Evolutionary conservation across 2,329 filamentous ascomycete genomes (phyloP).

Genomic region (Hypocreales sp.): DNA sequence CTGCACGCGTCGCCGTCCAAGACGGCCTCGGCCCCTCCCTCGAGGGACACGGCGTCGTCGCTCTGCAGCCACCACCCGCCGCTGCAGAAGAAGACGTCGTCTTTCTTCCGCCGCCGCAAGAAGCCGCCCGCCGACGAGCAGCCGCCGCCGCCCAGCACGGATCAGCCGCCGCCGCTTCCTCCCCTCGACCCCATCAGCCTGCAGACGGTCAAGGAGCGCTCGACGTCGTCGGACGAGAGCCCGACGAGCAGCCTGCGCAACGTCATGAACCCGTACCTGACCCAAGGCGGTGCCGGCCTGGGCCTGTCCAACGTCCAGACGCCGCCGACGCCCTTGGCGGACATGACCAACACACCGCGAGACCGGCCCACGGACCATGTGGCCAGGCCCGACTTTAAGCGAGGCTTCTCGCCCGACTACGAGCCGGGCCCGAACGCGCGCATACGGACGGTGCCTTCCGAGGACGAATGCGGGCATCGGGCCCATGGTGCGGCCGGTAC

Average conservation of each 20-base stretch:
- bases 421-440: conserved; percentile 55
- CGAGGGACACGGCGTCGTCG: conserved; percentile 27
- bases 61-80: conserved; percentile 32
- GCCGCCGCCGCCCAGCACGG: conserved; percentile 40
- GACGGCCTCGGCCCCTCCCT: conserved; percentile 29
- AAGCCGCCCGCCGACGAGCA: conserved; percentile 66
- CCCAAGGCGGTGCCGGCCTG: conserved; percentile 12
- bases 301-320: conserved; percentile 7
- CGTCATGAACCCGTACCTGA: conserved; percentile 75
- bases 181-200: conserved; percentile 18
- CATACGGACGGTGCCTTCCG: conserved; percentile 47
- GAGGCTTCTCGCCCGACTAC: conserved; percentile 63
- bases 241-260: conserved; percentile 69
- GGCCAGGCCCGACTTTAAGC: conserved; percentile 21
- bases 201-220: conserved; percentile 12
- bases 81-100: conserved; percentile 81
- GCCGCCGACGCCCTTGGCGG: conserved; percentile 7
- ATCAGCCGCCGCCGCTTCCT: conserved; percentile 23
- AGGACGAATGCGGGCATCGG: conserved; percentile 15
- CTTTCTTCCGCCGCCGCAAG: conserved; percentile 88
- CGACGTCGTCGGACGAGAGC: conserved; percentile 26
- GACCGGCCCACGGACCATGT: conserved; percentile 10
- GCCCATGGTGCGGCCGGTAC: conserved; percentile 12
- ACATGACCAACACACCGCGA: conserved; percentile 10
- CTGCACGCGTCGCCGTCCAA: conserved; percentile 17